Base-by-base conservation (phyloP, 75 land plant species). In the Selaginella moellendorffii region DNA sequence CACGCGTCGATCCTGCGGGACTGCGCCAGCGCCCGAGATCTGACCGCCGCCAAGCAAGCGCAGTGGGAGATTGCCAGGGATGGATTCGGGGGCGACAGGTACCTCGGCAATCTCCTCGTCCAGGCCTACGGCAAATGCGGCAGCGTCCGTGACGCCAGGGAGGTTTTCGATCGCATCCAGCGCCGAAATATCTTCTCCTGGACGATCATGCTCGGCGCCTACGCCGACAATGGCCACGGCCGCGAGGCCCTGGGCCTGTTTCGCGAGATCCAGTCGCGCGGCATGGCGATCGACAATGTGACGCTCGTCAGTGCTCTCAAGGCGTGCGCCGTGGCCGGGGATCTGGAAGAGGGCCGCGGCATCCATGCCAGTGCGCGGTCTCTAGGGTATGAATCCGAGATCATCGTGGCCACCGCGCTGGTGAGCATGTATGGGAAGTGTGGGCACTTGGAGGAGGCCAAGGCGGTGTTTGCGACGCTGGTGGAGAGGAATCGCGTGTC, bases 241-340 rank as follows among this genome's bases (percentile, higher is more conserved):
- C n/a, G n/a, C n/a, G n/a, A n/a, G n/a, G n/a, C n/a, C n/a, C n/a
- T n/a, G n/a, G n/a, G n/a, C n/a, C n/a, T n/a, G n/a, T n/a, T n/a
- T n/a, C n/a, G n/a, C n/a, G n/a, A n/a, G n/a, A n/a, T n/a, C n/a
- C n/a, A n/a, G n/a, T n/a, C 0, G 31, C 69, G 65, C 8, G 20
- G 46, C 0, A 28, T 68, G 24, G 29, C 27, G 9, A 69, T 70
- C 10, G 76, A 79, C 30, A 21, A 19, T 0, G 29, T 79, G 24
- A 79, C 81, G 21, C 14, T 75, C 54, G 54, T 79, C 54, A 79
- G 71, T 23, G 30, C 72, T 8, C 75, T 79, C 19, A 69, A 74
- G 20, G 60, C 69, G 30, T 75, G 72, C 25, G 54, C 63, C 1
- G 68, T 71, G 46, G 27, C 67, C 18, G 67, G 53, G 28, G 53